A percentile compares a stretch with the other conserved stretches of the same genome.
These are phyloP conservation scores for Penicillium polonicum DNA, from an alignment of 2,329 filamentous ascomycete species.

Conservation along the genomic window DNA sequence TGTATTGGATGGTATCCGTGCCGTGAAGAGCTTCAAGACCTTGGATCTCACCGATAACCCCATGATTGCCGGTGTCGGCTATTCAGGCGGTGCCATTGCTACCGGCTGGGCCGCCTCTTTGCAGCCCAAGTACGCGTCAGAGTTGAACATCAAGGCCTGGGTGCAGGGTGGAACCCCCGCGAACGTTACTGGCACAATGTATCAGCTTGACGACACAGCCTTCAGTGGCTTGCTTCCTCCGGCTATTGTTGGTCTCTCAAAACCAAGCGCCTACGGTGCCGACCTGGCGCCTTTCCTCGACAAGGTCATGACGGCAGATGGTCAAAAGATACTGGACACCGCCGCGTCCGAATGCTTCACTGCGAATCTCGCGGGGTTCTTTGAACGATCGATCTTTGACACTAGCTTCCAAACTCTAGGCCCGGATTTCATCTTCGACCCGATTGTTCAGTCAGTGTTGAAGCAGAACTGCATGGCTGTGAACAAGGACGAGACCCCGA, in stretches of 20 bases:
- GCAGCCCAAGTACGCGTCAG: conserved; percentile 54
- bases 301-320: conserved; percentile 19
- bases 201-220: conserved; percentile 21
- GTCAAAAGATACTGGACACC: conserved; percentile 16
- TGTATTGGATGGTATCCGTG: conserved; percentile 46
- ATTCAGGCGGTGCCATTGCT: conserved; percentile 56
- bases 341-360: conserved; percentile 21
- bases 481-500: conserved; percentile 23
- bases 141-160: conserved; percentile 46
- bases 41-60: conserved; percentile 21
- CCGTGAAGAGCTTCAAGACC: conserved; percentile 35
- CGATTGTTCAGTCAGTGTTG: conserved; percentile 15
- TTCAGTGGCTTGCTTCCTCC: conserved; percentile 29
- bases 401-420: conserved; percentile 25
- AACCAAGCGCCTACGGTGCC: conserved; percentile 27
- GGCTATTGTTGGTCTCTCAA: conserved; percentile 24
- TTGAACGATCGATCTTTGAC: conserved; percentile 23
- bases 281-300: conserved; percentile 22
- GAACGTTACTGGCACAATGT: conserved; percentile 28
- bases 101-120: conserved; percentile 55
- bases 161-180: conserved; percentile 28
- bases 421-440: conserved; percentile 11
- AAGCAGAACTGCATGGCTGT: conserved; percentile 21
- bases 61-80: conserved; percentile 51
- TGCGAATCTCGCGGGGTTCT: conserved; percentile 18